A percentile compares a stretch with the other conserved stretches of the same genome.
phyloP scores from a whole-genome alignment of 2,329 filamentous ascomycete species.

The Helminthosporium solani region DNA sequence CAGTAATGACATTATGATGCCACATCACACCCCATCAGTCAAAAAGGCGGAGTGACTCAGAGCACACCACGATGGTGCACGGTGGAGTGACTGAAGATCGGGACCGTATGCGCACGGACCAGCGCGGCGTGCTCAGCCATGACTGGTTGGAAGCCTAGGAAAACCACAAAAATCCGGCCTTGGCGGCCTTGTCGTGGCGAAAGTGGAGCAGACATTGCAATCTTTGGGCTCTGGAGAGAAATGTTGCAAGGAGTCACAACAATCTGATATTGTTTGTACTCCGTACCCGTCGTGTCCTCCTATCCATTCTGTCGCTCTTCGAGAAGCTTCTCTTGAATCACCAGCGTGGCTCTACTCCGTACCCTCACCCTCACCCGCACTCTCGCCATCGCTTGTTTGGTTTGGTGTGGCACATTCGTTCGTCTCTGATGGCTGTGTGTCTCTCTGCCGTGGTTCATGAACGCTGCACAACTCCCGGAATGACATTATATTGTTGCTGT shows the following conservation, averaged over 20 bases:
- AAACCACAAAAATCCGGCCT: not conserved
- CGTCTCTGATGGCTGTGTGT: slow-evolving; percentile 12
- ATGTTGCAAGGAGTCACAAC: slow-evolving; percentile 24
- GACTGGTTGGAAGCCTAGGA: slow-evolving; percentile 28
- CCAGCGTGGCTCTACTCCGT: no score
- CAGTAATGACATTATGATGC: slow-evolving; percentile 15
- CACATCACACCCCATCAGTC: slow-evolving; percentile 27
- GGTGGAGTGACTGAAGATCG: slow-evolving; percentile 20
- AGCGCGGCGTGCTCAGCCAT: slow-evolving; percentile 17
- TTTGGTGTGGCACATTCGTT: not conserved
- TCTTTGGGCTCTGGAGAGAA: slow-evolving; percentile 5
- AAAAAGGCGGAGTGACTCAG: slow-evolving; percentile 41
- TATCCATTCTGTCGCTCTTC: no score
- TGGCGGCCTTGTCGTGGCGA: slow-evolving; percentile 21
- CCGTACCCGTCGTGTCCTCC: no score
- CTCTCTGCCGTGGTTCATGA: not conserved
- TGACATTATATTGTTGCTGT: not conserved
- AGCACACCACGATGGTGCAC: slow-evolving; percentile 31
- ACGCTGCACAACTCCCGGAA: slow-evolving; percentile 3
- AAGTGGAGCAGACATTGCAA: slow-evolving; percentile 25
- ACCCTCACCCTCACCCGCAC: no score
- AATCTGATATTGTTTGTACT: no score
- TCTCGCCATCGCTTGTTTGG: slow-evolving; percentile 1
- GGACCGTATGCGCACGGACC: slow-evolving; percentile 9
- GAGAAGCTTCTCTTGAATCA: no score